Evolutionary conservation across 352 stramenopile genomes (phyloP).

Genomic region (Phytophthora rubi): DNA sequence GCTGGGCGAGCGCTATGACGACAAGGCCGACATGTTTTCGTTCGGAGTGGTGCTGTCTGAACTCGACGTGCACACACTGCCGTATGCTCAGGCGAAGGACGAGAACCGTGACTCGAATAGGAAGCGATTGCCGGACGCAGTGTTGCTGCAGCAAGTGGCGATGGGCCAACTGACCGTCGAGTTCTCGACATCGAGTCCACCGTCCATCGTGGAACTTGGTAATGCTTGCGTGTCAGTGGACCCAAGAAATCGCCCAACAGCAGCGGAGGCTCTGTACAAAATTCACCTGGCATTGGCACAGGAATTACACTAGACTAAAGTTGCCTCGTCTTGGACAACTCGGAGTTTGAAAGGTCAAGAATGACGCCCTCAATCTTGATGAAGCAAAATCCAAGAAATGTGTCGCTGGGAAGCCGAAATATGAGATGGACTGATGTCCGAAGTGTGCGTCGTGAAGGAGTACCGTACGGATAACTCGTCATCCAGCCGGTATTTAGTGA

Average conservation of each 20-base stretch:
- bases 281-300: conserved; percentile 17
- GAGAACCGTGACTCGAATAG: conserved; percentile 10
- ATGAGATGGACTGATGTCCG: conserved; percentile 49
- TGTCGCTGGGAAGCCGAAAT: too few relatives aligned
- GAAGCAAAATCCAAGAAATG: too few relatives aligned
- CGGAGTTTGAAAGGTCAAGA: too few relatives aligned
- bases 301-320: background rate
- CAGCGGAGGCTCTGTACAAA: conserved; percentile 53
- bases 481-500: conserved; percentile 3
- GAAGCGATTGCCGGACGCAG: conserved; percentile 30
- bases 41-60: conserved; percentile 39
- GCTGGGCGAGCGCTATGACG: conserved; percentile 21
- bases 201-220: conserved; percentile 28
- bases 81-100: conserved; percentile 14
- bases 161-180: conserved; percentile 24
- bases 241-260: conserved; percentile 43
- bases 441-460: conserved; percentile 52
- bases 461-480: conserved; percentile 19
- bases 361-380: too few relatives aligned
- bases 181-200: conserved; percentile 24
- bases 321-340: background rate
- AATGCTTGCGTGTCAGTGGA: conserved; percentile 42
- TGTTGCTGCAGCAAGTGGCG: conserved; percentile 31
- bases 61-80: conserved; percentile 32
- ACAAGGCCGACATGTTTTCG: conserved; percentile 33